phyloP scores from a whole-genome alignment of 2,329 filamentous ascomycete species.

The Verticillium nubilum region DNA sequence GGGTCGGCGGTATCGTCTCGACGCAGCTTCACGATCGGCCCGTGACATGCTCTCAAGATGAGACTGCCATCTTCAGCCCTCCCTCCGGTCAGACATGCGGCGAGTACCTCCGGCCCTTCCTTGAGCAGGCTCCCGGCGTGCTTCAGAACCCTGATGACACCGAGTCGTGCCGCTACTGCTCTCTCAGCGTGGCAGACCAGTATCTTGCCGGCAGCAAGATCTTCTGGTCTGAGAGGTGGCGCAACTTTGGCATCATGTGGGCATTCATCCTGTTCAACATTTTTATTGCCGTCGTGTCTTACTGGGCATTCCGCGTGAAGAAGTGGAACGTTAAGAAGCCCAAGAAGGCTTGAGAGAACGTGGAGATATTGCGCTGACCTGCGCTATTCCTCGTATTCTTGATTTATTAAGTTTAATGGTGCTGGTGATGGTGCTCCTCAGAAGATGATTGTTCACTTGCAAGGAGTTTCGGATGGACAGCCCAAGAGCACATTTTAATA shows the following conservation, averaged over 20 bases:
- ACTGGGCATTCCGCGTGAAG: conserved; percentile 56
- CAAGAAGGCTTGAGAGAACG: neutral
- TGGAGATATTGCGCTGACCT: neutral
- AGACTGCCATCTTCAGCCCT: conserved; percentile 60
- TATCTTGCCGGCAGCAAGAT: conserved; percentile 44
- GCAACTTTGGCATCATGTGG: conserved; percentile 68
- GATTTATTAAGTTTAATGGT: neutral
- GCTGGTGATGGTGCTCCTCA: neutral
- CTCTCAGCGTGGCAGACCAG: conserved; percentile 56
- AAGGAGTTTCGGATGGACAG: neutral
- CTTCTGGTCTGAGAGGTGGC: conserved; percentile 52
- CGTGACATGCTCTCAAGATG: conserved; percentile 46
- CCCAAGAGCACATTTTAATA: no score
- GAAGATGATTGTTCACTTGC: neutral
- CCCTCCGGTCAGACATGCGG: conserved; percentile 58
- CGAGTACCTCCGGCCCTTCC: conserved; percentile 55
- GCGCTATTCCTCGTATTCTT: neutral
- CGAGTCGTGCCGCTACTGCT: conserved; percentile 60
- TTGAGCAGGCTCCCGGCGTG: conserved; percentile 44
- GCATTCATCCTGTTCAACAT: conserved; percentile 62
- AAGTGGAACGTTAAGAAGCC: conserved; percentile 18
- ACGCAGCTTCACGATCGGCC: conserved; percentile 54
- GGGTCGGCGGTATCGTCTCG: conserved; percentile 61
- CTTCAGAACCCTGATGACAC: conserved; percentile 57
- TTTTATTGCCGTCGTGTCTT: conserved; percentile 49